A percentile compares a stretch with the other conserved stretches of the same genome.
These are phyloP conservation scores for Clathrospora elynae DNA, from an alignment of 2,329 filamentous ascomycete genomes.

Conservation along the genomic window DNA sequence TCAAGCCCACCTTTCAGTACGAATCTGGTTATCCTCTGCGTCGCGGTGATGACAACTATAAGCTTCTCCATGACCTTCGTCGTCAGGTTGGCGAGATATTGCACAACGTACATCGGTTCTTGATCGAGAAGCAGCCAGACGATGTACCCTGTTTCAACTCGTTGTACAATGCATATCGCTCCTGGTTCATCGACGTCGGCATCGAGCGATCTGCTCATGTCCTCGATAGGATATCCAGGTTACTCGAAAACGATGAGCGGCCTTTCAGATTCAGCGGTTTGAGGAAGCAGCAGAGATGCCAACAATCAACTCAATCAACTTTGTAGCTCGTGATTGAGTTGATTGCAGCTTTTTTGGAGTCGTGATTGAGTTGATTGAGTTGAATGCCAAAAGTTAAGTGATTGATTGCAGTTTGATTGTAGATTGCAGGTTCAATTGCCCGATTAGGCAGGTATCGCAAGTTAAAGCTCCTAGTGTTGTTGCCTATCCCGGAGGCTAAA, in stretches of 20 bases:
- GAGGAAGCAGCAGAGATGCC: too few relatives aligned
- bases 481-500: too few relatives aligned
- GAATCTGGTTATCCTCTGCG: slow-evolving; percentile 83
- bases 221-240: slow-evolving; percentile 80
- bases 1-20: slow-evolving; percentile 86
- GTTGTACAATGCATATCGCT: slow-evolving; percentile 87
- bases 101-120: slow-evolving; percentile 82
- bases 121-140: slow-evolving; percentile 84
- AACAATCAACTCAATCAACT: too few relatives aligned
- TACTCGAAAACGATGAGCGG: slow-evolving; percentile 84
- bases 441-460: too few relatives aligned
- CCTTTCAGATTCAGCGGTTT: slow-evolving; percentile 94
- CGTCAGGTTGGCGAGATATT: slow-evolving; percentile 79
- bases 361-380: too few relatives aligned
- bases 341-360: too few relatives aligned
- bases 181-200: slow-evolving; percentile 97
- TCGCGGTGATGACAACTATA: slow-evolving; percentile 64
- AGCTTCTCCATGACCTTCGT: slow-evolving; percentile 77
- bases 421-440: too few relatives aligned
- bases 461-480: too few relatives aligned
- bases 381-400: too few relatives aligned
- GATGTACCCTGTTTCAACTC: slow-evolving; percentile 95
- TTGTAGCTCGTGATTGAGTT: too few relatives aligned
- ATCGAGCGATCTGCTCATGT: slow-evolving; percentile 95
- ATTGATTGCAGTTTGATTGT: too few relatives aligned